Evolutionary conservation across 805 yeast species (phyloP).

Genomic region (Maudiozyma turicensis): DNA sequence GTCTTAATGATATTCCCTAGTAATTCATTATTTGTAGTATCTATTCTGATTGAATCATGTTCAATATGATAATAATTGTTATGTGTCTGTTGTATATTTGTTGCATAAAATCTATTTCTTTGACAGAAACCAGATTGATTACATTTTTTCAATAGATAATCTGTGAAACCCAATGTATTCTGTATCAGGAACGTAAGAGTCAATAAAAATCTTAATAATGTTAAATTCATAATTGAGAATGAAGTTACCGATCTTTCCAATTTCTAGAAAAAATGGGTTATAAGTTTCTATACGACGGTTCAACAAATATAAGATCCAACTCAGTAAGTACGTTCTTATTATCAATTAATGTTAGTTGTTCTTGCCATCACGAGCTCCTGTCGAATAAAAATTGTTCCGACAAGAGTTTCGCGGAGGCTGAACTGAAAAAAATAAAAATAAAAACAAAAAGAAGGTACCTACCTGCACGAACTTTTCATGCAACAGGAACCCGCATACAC

Average conservation of each 20-base stretch:
- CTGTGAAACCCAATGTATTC: slow-evolving; percentile 39
- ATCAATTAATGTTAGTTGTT: no score
- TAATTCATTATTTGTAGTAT: slow-evolving; percentile 26
- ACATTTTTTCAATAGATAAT: slow-evolving; percentile 66
- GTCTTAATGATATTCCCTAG: slow-evolving; percentile 41
- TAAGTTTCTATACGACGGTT: background rate
- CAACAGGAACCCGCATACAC: no score
- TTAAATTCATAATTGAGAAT: background rate
- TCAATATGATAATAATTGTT: slow-evolving; percentile 37
- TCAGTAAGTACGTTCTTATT: no score
- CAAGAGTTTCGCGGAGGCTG: no score
- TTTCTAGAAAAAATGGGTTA: background rate
- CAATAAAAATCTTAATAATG: background rate
- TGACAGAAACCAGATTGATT: slow-evolving; percentile 74
- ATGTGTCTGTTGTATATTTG: slow-evolving; percentile 27
- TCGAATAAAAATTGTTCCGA: no score
- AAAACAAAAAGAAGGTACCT: no score
- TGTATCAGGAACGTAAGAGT: background rate
- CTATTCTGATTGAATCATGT: slow-evolving; percentile 24
- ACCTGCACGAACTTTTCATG: no score
- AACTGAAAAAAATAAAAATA: no score
- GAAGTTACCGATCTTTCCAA: background rate
- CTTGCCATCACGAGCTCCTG: no score
- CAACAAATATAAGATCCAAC: no score
- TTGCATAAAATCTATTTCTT: slow-evolving; percentile 64